Evolutionary conservation across 1,284 basidiomycete species (phyloP).

Genomic region (Sanghuangporus weigelae): DNA sequence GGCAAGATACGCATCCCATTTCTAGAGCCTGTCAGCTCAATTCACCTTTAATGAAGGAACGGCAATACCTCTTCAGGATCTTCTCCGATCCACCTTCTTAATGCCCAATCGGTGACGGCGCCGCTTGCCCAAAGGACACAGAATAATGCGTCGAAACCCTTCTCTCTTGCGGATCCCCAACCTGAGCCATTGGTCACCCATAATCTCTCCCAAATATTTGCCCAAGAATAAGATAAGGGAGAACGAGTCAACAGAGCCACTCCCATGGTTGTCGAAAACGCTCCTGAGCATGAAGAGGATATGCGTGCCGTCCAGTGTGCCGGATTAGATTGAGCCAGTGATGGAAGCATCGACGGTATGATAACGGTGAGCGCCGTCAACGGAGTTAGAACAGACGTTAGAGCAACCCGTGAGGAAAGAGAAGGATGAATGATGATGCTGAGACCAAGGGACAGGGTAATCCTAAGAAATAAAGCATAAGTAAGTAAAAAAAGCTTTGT

Average conservation of each 20-base stretch:
- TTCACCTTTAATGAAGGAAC: background rate
- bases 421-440: constrained; percentile 55
- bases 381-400: constrained; percentile 40
- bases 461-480: constrained; percentile 27
- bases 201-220: constrained; percentile 55
- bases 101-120: constrained; percentile 46
- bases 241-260: constrained; percentile 51
- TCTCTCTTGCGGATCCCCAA: constrained; percentile 52
- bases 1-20: constrained; percentile 65
- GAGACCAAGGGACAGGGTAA: constrained; percentile 45
- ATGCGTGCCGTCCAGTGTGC: constrained; percentile 46
- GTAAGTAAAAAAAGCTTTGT: constrained; percentile 1
- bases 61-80: constrained; percentile 58
- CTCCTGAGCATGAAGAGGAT: constrained; percentile 46
- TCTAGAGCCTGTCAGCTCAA: constrained; percentile 31
- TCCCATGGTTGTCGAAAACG: constrained; percentile 49
- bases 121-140: constrained; percentile 48
- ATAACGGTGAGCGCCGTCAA: constrained; percentile 38
- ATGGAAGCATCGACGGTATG: constrained; percentile 29
- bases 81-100: constrained; percentile 51
- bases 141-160: constrained; percentile 52
- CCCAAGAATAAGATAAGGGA: constrained; percentile 37
- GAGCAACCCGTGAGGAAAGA: constrained; percentile 48
- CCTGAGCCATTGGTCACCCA: constrained; percentile 42
- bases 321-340: constrained; percentile 30